Percentiles rank a stretch among this genome's conserved stretches.
phyloP scores from a whole-genome alignment of 169 alveolate species.

The Cryptosporidium sp. region DNA sequence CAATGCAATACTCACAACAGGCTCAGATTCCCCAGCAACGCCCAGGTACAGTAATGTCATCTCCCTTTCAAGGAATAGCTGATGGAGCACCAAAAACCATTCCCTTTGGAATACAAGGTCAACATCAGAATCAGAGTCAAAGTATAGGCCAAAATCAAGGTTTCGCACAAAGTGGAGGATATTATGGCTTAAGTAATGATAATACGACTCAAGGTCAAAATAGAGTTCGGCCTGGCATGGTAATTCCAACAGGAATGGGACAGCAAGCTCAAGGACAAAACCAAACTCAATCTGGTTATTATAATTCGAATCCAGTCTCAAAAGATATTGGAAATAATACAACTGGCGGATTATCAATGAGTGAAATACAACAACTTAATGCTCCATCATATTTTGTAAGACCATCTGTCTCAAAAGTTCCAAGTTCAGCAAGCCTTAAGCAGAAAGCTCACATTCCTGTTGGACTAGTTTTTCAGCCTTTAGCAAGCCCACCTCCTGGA shows the following conservation, averaged over 20 bases:
- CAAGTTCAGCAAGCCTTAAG: slow-evolving; percentile 80
- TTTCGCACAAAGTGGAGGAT: background rate
- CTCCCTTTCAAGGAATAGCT: slow-evolving; percentile 53
- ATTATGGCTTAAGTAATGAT: slow-evolving; percentile 7
- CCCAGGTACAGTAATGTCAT: slow-evolving; percentile 32
- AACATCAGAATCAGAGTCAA: background rate
- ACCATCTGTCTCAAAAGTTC: slow-evolving; percentile 70
- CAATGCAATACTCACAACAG: background rate
- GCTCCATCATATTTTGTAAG: slow-evolving; percentile 72
- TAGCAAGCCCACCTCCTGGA: slow-evolving; percentile 86
- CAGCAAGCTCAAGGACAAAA: background rate
- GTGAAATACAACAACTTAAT: slow-evolving; percentile 62
- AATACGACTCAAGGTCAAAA: background rate
- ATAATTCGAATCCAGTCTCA: slow-evolving; percentile 27
- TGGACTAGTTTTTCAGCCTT: slow-evolving; percentile 85
- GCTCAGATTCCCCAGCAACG: slow-evolving; percentile 35
- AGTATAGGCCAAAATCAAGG: slow-evolving; percentile 8
- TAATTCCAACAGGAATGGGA: slow-evolving; percentile 12
- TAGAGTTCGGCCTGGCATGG: slow-evolving; percentile 8
- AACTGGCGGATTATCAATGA: slow-evolving; percentile 6
- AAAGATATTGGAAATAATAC: background rate
- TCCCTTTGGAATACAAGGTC: slow-evolving; percentile 18
- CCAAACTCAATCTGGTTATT: slow-evolving; percentile 14
- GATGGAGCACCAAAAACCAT: slow-evolving; percentile 26
- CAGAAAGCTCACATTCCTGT: slow-evolving; percentile 87